Evolutionary conservation across 2,329 filamentous ascomycete genomes (phyloP).

Genomic region (Mollisia scopiformis): DNA sequence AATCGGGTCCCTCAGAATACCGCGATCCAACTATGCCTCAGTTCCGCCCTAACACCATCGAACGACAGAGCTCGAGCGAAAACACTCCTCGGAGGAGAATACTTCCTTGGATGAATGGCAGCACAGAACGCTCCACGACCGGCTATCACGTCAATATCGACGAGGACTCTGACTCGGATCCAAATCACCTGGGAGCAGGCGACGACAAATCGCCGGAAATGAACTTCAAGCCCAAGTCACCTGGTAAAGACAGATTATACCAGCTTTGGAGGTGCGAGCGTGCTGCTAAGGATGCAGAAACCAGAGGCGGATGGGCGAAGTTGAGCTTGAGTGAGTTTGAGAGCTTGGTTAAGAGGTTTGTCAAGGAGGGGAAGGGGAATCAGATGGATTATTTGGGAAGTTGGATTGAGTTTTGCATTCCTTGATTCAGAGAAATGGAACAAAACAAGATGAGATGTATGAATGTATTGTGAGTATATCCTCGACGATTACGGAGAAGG

Average conservation of each 20-base stretch:
- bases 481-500: background rate
- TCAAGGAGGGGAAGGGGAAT: conserved; percentile 57
- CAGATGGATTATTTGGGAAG: conserved; percentile 80
- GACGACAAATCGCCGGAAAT: conserved; percentile 11
- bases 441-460: background rate
- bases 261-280: conserved; percentile 29
- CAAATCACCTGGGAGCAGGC: conserved; percentile 21
- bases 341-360: conserved; percentile 62
- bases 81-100: background rate
- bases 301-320: conserved; percentile 78
- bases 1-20: conserved; percentile 11
- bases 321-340: conserved; percentile 82
- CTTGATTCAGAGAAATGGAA: conserved; percentile 33
- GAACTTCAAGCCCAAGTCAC: background rate
- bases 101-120: background rate
- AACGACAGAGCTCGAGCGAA: background rate
- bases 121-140: background rate
- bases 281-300: conserved; percentile 57
- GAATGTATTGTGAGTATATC: background rate
- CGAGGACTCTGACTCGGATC: conserved; percentile 1
- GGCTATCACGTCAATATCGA: background rate
- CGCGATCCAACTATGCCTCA: conserved; percentile 69
- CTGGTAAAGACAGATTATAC: conserved; percentile 19
- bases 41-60: conserved; percentile 59
- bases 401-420: conserved; percentile 86